Conservation (phyloP, 257 asterid genomes). For the Eustoma russellianum region DNA sequence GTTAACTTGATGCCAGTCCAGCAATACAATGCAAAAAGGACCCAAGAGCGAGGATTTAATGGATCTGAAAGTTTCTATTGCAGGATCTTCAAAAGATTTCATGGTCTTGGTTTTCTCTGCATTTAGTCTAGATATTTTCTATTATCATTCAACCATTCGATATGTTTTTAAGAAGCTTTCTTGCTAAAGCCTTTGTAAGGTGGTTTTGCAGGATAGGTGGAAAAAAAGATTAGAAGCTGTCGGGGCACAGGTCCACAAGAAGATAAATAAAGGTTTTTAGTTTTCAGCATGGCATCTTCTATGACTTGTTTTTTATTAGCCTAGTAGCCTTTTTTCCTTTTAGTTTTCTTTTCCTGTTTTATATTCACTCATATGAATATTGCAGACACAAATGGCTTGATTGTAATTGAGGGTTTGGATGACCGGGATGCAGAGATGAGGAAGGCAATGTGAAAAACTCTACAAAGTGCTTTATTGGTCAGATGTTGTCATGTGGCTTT, state of each 20-base stretch:
- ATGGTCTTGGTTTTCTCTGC: conserved; percentile 30
- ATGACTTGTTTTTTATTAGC: not conserved
- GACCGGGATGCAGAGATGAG: conserved; percentile 52
- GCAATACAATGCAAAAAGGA: conserved; percentile 22
- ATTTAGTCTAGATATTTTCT: not conserved
- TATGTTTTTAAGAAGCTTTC: not conserved
- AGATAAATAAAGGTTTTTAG: conserved; percentile 56
- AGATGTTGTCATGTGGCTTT: conserved; percentile 2
- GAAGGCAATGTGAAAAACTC: conserved; percentile 67
- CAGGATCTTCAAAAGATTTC: conserved; percentile 40
- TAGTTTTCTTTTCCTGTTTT: conserved; percentile 6
- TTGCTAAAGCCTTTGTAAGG: conserved; percentile 3
- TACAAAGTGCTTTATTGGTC: conserved; percentile 11
- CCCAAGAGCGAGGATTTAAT: conserved; percentile 46
- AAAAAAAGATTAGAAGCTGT: conserved; percentile 59
- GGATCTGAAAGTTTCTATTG: conserved; percentile 53
- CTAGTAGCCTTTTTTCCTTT: conserved; percentile 2
- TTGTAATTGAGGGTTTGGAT: conserved; percentile 39
- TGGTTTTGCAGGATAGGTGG: conserved; percentile 52
- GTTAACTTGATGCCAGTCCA: conserved; percentile 34
- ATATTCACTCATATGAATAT: conserved; percentile 14
- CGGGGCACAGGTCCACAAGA: conserved; percentile 66
- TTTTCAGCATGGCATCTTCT: conserved; percentile 10
- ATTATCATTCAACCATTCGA: not conserved
- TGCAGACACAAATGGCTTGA: conserved; percentile 75